These are phyloP conservation scores for Microstegium vimineum DNA, from an alignment of 176 grass and related monocot genomes.

Conservation along the genomic window DNA sequence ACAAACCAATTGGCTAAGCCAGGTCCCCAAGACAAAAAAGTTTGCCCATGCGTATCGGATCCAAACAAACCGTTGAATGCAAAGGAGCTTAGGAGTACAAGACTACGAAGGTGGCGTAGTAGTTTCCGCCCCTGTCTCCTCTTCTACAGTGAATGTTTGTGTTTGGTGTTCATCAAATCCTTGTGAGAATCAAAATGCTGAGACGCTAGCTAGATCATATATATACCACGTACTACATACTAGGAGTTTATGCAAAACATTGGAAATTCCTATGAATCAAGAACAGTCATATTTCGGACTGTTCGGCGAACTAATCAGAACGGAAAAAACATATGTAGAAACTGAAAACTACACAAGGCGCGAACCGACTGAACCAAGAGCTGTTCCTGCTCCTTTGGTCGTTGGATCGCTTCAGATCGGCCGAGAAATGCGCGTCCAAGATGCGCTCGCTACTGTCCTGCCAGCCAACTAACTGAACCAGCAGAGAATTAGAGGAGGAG, in stretches of 20 bases:
- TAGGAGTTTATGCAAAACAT: neutral
- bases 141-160: neutral
- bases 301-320: neutral
- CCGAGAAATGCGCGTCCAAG: neutral
- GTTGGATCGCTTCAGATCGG: neutral
- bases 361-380: neutral
- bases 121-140: neutral
- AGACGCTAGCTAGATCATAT: neutral
- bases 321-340: too few species aligned
- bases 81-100: neutral
- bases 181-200: neutral
- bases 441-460: neutral
- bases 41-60: neutral
- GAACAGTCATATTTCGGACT: neutral
- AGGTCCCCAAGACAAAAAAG: neutral
- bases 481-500: neutral
- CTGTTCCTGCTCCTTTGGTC: neutral
- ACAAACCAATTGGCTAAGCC: neutral
- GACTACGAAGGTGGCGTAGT: neutral
- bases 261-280: neutral
- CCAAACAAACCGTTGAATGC: slow-evolving; percentile 26
- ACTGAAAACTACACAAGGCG: neutral
- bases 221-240: neutral
- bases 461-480: neutral
- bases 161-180: neutral